Percentiles rank a stretch among this genome's conserved stretches.
Conservation (phyloP, 2,329 filamentous ascomycete genomes). For the Apiospora saccharicola region DNA sequence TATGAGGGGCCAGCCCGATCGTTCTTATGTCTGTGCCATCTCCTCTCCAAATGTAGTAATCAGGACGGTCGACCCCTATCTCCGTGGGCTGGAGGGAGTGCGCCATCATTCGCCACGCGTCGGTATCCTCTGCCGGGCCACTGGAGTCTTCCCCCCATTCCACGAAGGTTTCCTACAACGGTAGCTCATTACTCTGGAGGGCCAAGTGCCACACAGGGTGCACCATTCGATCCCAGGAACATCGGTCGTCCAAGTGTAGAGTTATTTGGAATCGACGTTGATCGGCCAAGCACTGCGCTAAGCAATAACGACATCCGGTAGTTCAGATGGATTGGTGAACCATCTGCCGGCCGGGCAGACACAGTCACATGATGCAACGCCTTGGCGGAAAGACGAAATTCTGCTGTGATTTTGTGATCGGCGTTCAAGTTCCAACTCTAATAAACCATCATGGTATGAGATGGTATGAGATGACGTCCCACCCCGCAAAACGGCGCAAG, state of each 20-base stretch:
- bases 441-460: background rate
- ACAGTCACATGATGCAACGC: background rate
- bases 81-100: background rate
- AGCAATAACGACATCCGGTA: background rate
- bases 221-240: background rate
- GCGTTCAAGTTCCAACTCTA: background rate
- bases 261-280: background rate
- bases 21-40: background rate
- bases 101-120: background rate
- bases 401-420: background rate
- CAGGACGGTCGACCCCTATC: background rate
- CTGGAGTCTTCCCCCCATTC: background rate
- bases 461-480: background rate
- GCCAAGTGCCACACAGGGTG: background rate
- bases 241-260: too few relatives aligned
- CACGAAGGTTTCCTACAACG: background rate
- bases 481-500: background rate
- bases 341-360: background rate
- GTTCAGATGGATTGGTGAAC: background rate
- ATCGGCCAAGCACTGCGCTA: background rate
- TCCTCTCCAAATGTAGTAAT: background rate
- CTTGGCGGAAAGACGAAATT: background rate
- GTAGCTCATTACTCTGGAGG: background rate
- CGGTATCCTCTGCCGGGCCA: background rate
- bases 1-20: background rate